phyloP scores from a whole-genome alignment of 140 eudicot genomes.

The Cichorium intybus region DNA sequence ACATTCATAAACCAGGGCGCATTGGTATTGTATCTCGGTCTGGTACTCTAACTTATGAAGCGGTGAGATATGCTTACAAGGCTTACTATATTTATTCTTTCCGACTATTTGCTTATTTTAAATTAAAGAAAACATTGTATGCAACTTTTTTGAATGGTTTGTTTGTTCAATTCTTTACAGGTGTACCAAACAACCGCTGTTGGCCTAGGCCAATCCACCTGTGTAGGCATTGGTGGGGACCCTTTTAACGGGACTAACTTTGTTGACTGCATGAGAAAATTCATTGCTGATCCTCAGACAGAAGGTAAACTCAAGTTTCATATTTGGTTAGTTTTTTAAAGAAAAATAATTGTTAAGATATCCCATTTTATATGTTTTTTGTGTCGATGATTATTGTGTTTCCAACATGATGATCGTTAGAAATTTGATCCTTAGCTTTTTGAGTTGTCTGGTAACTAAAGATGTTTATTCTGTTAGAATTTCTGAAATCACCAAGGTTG shows the following conservation, averaged over 20 bases:
- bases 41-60: constrained; percentile 97
- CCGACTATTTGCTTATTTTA: too few relatives aligned
- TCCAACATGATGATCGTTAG: neutral
- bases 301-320: constrained; percentile 61
- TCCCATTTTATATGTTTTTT: too few relatives aligned
- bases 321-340: neutral
- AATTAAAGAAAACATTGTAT: neutral
- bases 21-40: constrained; percentile 96
- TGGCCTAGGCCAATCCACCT: constrained; percentile 96
- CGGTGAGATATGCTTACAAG: constrained; percentile 58
- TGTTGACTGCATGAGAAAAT: constrained; percentile 88
- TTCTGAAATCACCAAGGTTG: too few relatives aligned
- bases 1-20: constrained; percentile 99
- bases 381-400: too few relatives aligned
- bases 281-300: constrained; percentile 95
- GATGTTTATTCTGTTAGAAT: too few relatives aligned
- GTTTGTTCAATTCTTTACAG: constrained; percentile 33
- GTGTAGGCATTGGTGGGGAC: constrained; percentile 99
- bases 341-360: too few relatives aligned
- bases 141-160: constrained; percentile 6
- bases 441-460: neutral
- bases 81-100: constrained; percentile 3
- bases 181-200: constrained; percentile 98
- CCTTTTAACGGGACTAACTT: constrained; percentile 98
- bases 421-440: neutral